These are phyloP conservation scores for Rhynchosporium secalis DNA, from an alignment of 2,329 filamentous ascomycete species.

Conservation along the genomic window DNA sequence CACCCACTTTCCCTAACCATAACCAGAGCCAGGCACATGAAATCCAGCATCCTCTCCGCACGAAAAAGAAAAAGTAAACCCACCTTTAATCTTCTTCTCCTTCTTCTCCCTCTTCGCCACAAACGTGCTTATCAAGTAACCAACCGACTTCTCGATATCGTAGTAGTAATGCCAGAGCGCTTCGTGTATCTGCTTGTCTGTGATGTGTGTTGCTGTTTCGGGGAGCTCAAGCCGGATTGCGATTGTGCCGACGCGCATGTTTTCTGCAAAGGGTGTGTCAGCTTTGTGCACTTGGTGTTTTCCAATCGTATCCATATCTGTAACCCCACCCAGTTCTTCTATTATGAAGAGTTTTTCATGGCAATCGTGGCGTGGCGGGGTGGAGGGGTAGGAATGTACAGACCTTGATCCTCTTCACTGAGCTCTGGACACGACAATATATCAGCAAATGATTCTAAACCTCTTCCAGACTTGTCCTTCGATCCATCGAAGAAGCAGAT, in stretches of 20 bases:
- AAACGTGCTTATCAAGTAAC: conserved; percentile 68
- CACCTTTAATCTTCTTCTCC: conserved; percentile 41
- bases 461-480: neutral
- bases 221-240: conserved; percentile 69
- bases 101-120: conserved; percentile 40
- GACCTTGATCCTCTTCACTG: conserved; percentile 41
- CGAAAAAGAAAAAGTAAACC: conserved; percentile 29
- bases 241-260: conserved; percentile 65
- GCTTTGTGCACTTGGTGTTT: neutral
- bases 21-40: neutral
- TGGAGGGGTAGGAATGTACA: conserved; percentile 12
- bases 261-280: conserved; percentile 40
- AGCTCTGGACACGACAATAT: conserved; percentile 29
- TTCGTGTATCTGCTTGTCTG: conserved; percentile 78
- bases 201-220: conserved; percentile 50
- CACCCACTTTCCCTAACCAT: conserved; percentile 2
- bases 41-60: neutral
- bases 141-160: conserved; percentile 81
- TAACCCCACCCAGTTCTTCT: too few relatives aligned
- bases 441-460: conserved; percentile 13
- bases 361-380: neutral
- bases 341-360: too few relatives aligned
- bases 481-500: neutral
- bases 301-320: too few relatives aligned
- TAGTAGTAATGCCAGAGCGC: conserved; percentile 96